Evolutionary conservation across 2,329 filamentous ascomycete species (phyloP).

Genomic region (Diaporthe ampelina): DNA sequence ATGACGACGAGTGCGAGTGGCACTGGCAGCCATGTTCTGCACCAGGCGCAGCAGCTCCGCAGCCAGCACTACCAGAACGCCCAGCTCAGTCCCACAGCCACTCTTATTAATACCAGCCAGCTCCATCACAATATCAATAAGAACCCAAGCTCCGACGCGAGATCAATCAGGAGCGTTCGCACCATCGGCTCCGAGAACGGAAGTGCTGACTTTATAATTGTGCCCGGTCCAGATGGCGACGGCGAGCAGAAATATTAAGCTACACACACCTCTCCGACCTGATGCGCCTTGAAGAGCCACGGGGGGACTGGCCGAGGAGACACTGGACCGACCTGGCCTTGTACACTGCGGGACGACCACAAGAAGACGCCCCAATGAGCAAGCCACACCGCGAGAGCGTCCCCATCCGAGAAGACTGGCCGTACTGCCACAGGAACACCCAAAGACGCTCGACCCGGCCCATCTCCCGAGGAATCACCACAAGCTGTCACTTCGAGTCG

Average conservation of each 20-base stretch:
- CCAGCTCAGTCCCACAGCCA: conserved; percentile 39
- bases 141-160: conserved; percentile 40
- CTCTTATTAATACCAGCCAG: conserved; percentile 46
- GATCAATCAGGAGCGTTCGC: conserved; percentile 41
- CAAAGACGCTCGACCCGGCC: not conserved
- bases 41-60: conserved; percentile 39
- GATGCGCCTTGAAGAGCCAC: conserved; percentile 23
- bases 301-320: not conserved
- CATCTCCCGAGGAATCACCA: not conserved
- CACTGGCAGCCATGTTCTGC: conserved; percentile 31
- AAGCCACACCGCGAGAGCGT: conserved; percentile 1
- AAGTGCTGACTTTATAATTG: conserved; percentile 59
- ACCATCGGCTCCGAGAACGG: conserved; percentile 50
- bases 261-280: not conserved
- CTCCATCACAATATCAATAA: conserved; percentile 44
- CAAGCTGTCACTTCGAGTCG: not conserved
- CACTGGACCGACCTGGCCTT: not conserved
- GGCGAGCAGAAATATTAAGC: conserved; percentile 48
- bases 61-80: conserved; percentile 42
- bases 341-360: not conserved
- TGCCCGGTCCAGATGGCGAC: conserved; percentile 58
- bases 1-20: conserved; percentile 39
- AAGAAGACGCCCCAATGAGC: not conserved
- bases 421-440: conserved; percentile 16
- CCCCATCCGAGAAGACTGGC: conserved; percentile 14